phyloP scores from a whole-genome alignment of 169 alveolate genomes.

The Plasmodium falciparum region DNA sequence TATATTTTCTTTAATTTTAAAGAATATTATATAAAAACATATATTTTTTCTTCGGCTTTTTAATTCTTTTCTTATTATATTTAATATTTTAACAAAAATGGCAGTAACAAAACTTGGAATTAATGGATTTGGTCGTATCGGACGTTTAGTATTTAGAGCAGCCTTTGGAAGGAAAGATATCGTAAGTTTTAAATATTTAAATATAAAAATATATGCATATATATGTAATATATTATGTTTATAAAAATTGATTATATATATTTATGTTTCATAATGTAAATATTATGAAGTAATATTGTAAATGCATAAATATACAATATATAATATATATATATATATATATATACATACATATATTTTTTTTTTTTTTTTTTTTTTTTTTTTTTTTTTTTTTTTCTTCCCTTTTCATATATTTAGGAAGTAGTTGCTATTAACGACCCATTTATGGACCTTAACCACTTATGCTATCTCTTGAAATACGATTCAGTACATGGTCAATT shows the following conservation, averaged over 20 bases:
- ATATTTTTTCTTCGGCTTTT: background rate
- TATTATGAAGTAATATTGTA: background rate
- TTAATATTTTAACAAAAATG: constrained; percentile 43
- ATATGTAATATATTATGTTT: background rate
- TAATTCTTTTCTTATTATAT: background rate
- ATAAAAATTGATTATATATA: background rate
- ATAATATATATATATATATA: background rate
- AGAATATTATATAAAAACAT: background rate
- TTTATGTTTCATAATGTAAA: background rate
- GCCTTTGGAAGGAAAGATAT: constrained; percentile 88
- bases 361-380: too few species aligned
- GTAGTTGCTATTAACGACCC: constrained; percentile 98
- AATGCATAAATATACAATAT: background rate
- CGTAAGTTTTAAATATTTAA: constrained; percentile 54
- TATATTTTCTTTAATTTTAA: background rate
- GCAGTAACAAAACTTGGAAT: constrained; percentile 95
- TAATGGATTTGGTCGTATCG: constrained; percentile 99
- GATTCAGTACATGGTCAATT: constrained; percentile 97
- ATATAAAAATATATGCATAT: constrained; percentile 1
- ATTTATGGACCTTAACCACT: constrained; percentile 96
- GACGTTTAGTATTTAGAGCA: constrained; percentile 98
- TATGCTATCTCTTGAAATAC: constrained; percentile 95
- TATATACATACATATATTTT: background rate
- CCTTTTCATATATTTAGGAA: constrained; percentile 53
- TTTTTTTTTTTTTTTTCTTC: background rate